Evolutionary conservation across 2,329 filamentous ascomycete species (phyloP).

Genomic region (Leptosphaerulina australis): DNA sequence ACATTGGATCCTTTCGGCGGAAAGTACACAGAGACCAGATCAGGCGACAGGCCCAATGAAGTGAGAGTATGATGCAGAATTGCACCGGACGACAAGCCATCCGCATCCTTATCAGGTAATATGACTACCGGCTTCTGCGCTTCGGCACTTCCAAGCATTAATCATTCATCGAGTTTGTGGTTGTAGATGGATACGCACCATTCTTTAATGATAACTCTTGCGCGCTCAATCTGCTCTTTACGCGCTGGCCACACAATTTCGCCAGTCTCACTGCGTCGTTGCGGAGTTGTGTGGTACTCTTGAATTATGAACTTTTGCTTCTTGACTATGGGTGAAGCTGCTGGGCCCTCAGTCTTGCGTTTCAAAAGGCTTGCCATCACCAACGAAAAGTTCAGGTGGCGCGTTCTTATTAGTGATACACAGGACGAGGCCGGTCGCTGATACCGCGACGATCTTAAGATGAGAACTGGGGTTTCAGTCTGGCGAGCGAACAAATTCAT

Average conservation of each 20-base stretch:
- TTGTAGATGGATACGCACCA: slow-evolving; percentile 53
- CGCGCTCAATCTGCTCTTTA: slow-evolving; percentile 59
- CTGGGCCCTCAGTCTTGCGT: slow-evolving; percentile 34
- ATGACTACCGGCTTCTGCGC: slow-evolving; percentile 62
- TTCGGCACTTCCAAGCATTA: slow-evolving; percentile 52
- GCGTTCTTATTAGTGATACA: not conserved
- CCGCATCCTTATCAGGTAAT: slow-evolving; percentile 72
- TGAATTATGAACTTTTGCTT: slow-evolving; percentile 36
- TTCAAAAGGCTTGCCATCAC: slow-evolving; percentile 36
- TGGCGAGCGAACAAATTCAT: slow-evolving; percentile 2
- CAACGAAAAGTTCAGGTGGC: slow-evolving; percentile 18
- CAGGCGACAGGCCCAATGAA: slow-evolving; percentile 61
- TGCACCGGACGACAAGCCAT: slow-evolving; percentile 68
- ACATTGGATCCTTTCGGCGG: slow-evolving; percentile 65
- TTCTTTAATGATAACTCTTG: slow-evolving; percentile 62
- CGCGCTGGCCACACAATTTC: slow-evolving; percentile 67
- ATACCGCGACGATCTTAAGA: not conserved
- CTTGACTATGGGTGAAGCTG: slow-evolving; percentile 28
- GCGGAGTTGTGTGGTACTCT: slow-evolving; percentile 41
- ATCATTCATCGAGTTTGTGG: not conserved
- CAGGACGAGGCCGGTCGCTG: not conserved
- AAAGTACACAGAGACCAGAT: slow-evolving; percentile 64
- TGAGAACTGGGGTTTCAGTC: not conserved
- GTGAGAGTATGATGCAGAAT: slow-evolving; percentile 66
- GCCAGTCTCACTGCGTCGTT: slow-evolving; percentile 46